Evolutionary conservation across 1,284 basidiomycete genomes (phyloP), one percentile per base, ranked within the genome.

Genomic region (Puccinia coronata): DNA sequence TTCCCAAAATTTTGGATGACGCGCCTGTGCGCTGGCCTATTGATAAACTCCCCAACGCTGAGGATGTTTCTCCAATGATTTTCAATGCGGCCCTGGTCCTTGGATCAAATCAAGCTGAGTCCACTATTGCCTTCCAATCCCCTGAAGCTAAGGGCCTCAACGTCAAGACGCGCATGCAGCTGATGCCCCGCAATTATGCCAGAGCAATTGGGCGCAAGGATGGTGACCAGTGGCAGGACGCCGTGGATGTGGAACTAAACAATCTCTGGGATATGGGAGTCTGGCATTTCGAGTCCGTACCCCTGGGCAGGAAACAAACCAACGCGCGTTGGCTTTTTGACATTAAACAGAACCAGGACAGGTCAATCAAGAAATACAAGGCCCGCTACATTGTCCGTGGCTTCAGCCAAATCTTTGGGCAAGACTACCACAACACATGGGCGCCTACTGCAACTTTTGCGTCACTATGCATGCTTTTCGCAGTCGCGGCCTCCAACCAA

Each of bases 241-340:
- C 72, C 23, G 51, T 36, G 2, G 31, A 74, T 2, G 47, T 4
- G 8, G 72, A 74, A 28, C 34, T 74, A 14, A 16, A 31, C 0
- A 55, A 74, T 20, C 20, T 74, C 25, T 31, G 53, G 72, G 49
- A 74, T 53, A 51, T 71, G 25, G 47, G n/a, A n/a, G n/a, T n/a
- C n/a, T n/a, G n/a, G n/a, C n/a, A n/a, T n/a, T n/a, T n/a, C n/a
- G n/a, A 71, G 20, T 25, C 51, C 31, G 41, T 53, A 4, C 76
- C 76, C 4, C n/a, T 23, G 5, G 76, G 34, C 11, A 36, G 23
- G 6, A 20, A 23, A 16, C 1, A 53, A 34, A 67, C 53, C 2
- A 34, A 57, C 25, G 43, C 76, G 1, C 41, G 74, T 23, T 82
- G 81, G 81, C 65, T 82, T n/a, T 80, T 79, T 65, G 65, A 49